Evolutionary conservation across 495 filamentous ascomycete genomes (phyloP), one percentile per base, ranked within the genome.

Genomic region (Podospora didyma): DNA sequence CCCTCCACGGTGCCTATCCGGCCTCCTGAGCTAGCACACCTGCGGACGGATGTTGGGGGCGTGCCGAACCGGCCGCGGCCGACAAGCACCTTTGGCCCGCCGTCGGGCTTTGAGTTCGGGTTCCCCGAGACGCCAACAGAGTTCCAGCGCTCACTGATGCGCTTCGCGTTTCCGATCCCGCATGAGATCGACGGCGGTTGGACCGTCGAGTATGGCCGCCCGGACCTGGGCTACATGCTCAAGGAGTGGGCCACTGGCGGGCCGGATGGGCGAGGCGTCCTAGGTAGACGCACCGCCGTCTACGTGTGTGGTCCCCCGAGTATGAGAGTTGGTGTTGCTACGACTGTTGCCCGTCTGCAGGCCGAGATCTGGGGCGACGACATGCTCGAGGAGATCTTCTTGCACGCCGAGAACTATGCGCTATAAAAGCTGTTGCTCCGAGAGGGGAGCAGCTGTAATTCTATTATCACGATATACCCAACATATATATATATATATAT

Each of bases 321-420:
- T 49, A 95, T 97, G 91, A 77, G 95, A 46, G 82, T 90, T 2
- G 91, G 92, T 61, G 91, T 97, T 31, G 85, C 88, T 11, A 88
- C 82, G 58, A 86, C 88, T 0, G 90, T 96, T 21, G 93, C 93
- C 0, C 75, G 83, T 54, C 72, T 96, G 65, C 93, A 97, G 78
- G 78, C 79, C 35, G 81, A 86, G 70, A 92, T 97, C 34, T 88
- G 89, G 87, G 80, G 78, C 2, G 86, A 89, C 61, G 80, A 85
- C 17, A 79, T 80, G 50, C 82, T 85, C 45, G 93, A 96, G 66
- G 93, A 97, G 82, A 86, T 97, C 55, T 96, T 91, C 68, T 69
- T 97, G 70, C 93, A 97, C 78, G 87, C 92, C 11, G 93, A 97
- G 79, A 96, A 96, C 69, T 96, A 95, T 73, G 89, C 90, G 39